A percentile compares a stretch with the other conserved stretches of the same genome.
phyloP scores from a whole-genome alignment of 2,329 filamentous ascomycete genomes.

The Aspergillus bombycis region DNA sequence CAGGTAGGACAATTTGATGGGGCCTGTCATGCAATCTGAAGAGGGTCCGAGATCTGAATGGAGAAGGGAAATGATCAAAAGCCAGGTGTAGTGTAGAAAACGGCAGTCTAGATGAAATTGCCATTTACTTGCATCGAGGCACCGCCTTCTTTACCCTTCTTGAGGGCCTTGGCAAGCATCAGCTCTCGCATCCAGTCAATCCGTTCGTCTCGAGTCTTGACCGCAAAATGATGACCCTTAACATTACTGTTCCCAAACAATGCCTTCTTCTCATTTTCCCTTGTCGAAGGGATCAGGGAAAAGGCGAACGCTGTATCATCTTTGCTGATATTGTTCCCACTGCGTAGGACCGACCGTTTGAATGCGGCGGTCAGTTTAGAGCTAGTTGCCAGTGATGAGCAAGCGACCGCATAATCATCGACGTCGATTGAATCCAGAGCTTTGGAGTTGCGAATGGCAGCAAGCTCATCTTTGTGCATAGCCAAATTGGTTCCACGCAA shows the following conservation, averaged over 20 bases:
- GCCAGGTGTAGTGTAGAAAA: background rate
- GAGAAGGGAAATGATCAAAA: background rate
- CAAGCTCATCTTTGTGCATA: conserved; percentile 33
- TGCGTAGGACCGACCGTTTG: conserved; percentile 59
- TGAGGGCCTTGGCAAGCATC: conserved; percentile 49
- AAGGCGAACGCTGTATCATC: conserved; percentile 45
- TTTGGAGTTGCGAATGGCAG: conserved; percentile 23
- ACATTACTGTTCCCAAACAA: conserved; percentile 53
- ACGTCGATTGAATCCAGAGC: conserved; percentile 81
- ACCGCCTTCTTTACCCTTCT: conserved; percentile 34
- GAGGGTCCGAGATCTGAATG: background rate
- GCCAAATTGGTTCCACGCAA: conserved; percentile 71
- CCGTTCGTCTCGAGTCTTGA: conserved; percentile 81
- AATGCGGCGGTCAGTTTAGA: conserved; percentile 87
- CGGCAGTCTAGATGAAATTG: conserved; percentile 26
- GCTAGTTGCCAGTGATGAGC: conserved; percentile 72
- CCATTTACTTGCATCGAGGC: conserved; percentile 35
- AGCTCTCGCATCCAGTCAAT: conserved; percentile 77
- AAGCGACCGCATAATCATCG: conserved; percentile 52
- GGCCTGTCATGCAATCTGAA: background rate
- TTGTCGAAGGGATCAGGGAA: conserved; percentile 47
- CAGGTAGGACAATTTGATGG: background rate
- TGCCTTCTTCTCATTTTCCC: conserved; percentile 47
- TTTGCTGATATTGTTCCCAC: conserved; percentile 23
- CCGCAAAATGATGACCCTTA: conserved; percentile 94